Evolutionary conservation across 106 monocot species (phyloP), one percentile per base, ranked within the genome.

Genomic region (Allium fistulosum): DNA sequence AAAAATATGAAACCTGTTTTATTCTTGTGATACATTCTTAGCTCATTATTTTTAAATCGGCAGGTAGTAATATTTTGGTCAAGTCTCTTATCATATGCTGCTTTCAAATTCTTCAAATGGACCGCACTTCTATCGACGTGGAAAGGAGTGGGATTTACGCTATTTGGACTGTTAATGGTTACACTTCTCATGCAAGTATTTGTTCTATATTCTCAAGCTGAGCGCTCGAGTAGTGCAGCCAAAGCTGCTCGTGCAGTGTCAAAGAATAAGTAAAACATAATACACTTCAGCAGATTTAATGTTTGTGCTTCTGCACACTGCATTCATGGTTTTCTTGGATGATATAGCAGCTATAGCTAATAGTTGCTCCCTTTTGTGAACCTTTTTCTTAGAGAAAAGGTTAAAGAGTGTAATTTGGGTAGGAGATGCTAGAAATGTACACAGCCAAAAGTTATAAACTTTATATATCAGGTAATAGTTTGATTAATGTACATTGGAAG

Each of bases 31-130:
- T 55, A 11, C 2, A 55, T 55, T 8, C 3, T 55, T 55, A 8
- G 6, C 15, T 12, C 15, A 4, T 55, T 55, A 1, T 55, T 55
- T 55, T 55, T 6, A 11, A 53, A 9, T 75, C 22, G 27, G 69
- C 82, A 99, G 99, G 99, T 99, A 27, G 87, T 93, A 12, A 58
- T 70, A 46, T 85, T 77, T 61, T 99, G 99, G 99, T 76, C 77
- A 4, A 72, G 56, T 57, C 71, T 93, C 26, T 76, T 99, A n/a
- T 72, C 83, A 22, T 79, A 75, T 67, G 81, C 70, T 18, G 55
- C 75, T 26, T 81, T 65, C 76, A 79, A 75, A 79, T 87, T 99
- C 80, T 84, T 99, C 77, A 81, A 71, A 49, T 84, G 86, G 93
- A 71, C 93, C 18, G 66, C 83, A 0, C 67, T 99, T 52, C 67